A percentile compares a stretch with the other conserved stretches of the same genome.
phyloP scores from a whole-genome alignment of 2,329 filamentous ascomycete genomes.

The Monilinia polystroma region DNA sequence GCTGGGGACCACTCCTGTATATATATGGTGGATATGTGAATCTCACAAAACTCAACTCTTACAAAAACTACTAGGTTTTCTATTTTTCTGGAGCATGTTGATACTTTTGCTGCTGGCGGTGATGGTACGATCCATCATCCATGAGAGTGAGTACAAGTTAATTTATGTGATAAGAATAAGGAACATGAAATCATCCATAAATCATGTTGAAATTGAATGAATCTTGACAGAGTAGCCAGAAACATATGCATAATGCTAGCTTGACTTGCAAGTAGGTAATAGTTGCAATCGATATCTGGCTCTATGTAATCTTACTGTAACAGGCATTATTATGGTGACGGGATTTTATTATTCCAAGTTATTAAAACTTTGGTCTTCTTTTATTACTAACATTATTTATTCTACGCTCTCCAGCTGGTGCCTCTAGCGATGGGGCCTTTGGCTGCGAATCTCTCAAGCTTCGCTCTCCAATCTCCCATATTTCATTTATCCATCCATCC shows the following conservation, averaged over 20 bases:
- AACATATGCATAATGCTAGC: neutral
- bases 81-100: neutral
- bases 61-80: neutral
- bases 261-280: no score
- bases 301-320: no score
- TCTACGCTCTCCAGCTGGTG: no score
- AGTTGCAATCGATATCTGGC: no score
- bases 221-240: neutral
- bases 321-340: no score
- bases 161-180: no score
- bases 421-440: constrained; percentile 13
- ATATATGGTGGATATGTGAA: constrained; percentile 5
- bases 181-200: neutral
- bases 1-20: constrained; percentile 11
- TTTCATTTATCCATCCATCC: constrained; percentile 14
- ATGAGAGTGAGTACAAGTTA: no score
- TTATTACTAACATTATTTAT: no score
- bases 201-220: no score
- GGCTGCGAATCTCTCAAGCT: constrained; percentile 4
- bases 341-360: neutral
- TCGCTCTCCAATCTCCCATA: neutral
- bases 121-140: neutral
- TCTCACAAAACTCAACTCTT: constrained; percentile 16
- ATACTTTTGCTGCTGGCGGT: neutral
- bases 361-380: no score